phyloP scores from a whole-genome alignment of 2,329 filamentous ascomycete species.

The Verticillium albo-atrum region DNA sequence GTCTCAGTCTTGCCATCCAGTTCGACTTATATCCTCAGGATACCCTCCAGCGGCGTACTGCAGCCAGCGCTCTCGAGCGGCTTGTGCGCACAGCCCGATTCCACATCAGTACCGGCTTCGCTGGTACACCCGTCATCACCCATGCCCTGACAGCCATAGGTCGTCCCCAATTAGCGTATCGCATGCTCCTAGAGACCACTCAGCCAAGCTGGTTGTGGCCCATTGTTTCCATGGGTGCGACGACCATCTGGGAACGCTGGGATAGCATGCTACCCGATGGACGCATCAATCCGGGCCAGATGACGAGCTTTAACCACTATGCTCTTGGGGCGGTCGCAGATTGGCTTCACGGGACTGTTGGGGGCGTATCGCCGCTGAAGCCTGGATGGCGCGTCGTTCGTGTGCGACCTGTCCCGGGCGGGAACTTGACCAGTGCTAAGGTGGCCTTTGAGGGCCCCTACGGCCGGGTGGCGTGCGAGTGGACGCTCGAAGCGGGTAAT shows the following conservation, averaged over 20 bases:
- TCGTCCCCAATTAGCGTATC: slow-evolving; percentile 21
- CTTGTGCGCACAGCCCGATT: slow-evolving; percentile 17
- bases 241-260: slow-evolving; percentile 39
- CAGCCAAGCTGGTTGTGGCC: slow-evolving; percentile 33
- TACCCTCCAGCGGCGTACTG: slow-evolving; percentile 11
- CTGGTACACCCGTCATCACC: slow-evolving; percentile 34
- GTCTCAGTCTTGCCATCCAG: slow-evolving; percentile 27
- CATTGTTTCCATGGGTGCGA: slow-evolving; percentile 32
- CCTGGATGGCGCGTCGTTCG: not conserved
- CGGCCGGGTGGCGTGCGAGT: not conserved
- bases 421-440: not conserved
- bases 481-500: not conserved
- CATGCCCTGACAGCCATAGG: slow-evolving; percentile 22
- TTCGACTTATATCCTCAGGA: slow-evolving; percentile 26
- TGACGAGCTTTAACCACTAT: slow-evolving; percentile 39
- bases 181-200: slow-evolving; percentile 28
- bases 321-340: slow-evolving; percentile 34
- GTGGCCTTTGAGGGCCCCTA: not conserved
- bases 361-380: slow-evolving; percentile 29
- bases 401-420: not conserved
- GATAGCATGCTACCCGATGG: slow-evolving; percentile 31
- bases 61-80: slow-evolving; percentile 16
- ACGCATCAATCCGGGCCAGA: slow-evolving; percentile 30
- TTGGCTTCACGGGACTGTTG: slow-evolving; percentile 38
- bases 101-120: slow-evolving; percentile 36